Conservation (phyloP, 768 basidiomycete species). For the Podaxis sp. region DNA sequence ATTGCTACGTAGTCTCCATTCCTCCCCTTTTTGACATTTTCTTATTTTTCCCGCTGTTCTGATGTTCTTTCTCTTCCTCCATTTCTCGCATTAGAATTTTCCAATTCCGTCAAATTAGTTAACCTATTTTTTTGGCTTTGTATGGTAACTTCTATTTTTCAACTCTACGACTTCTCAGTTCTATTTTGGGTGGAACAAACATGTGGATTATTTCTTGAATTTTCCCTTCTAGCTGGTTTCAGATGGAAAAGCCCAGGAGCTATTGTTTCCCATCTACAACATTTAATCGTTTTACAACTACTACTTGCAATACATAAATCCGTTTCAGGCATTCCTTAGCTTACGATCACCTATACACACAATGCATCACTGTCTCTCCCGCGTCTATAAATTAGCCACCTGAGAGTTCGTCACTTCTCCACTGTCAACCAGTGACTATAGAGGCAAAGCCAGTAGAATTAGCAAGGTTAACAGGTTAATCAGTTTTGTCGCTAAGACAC, state of each 20-base stretch:
- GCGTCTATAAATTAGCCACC: not conserved
- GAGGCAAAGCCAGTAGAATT: not conserved
- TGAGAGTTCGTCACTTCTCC: not conserved
- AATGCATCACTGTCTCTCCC: not conserved
- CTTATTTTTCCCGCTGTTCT: not conserved
- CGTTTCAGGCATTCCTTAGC: too few relatives aligned
- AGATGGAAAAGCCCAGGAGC: not conserved
- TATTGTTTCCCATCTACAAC: not conserved
- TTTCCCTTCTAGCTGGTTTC: not conserved
- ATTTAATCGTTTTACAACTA: not conserved
- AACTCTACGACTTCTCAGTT: not conserved
- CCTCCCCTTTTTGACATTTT: not conserved
- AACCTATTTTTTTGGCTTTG: slow-evolving; percentile 5
- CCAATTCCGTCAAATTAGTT: not conserved
- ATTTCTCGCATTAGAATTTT: slow-evolving; percentile 8
- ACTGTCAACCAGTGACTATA: not conserved
- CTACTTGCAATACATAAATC: not conserved
- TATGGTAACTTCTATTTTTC: slow-evolving; percentile 9
- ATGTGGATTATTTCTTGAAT: not conserved
- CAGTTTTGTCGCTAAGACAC: not conserved
- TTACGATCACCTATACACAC: not conserved
- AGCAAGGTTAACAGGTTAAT: not conserved
- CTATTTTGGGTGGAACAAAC: slow-evolving; percentile 1
- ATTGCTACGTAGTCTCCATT: slow-evolving; percentile 32
- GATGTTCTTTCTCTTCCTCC: slow-evolving; percentile 10